Percentiles rank a stretch among this genome's conserved stretches.
Conservation (phyloP, 2,329 filamentous ascomycete species). For the Paraconiothyrium sp. region DNA sequence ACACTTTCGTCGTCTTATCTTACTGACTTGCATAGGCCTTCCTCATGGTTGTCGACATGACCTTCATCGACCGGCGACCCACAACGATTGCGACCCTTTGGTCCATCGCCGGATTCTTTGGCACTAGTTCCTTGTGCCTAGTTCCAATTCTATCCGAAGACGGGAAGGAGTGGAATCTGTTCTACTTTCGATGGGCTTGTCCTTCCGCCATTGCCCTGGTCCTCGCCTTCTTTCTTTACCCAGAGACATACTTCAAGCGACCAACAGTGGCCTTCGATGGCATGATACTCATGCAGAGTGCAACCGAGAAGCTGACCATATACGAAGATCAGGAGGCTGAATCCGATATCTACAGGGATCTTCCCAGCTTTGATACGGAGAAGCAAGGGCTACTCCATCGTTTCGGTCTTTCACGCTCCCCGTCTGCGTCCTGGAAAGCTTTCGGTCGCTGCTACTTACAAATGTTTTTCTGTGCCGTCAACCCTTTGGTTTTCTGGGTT, state of each 20-base stretch:
- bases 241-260: constrained; percentile 55
- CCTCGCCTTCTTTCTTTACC: constrained; percentile 43
- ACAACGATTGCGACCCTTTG: constrained; percentile 47
- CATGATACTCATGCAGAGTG: constrained; percentile 50
- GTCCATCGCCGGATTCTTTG: constrained; percentile 38
- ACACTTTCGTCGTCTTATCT: too few relatives aligned
- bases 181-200: constrained; percentile 46
- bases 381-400: constrained; percentile 25
- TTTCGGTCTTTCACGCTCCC: constrained; percentile 32
- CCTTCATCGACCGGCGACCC: constrained; percentile 52
- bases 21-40: constrained; percentile 37
- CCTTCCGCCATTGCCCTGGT: constrained; percentile 36
- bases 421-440: constrained; percentile 38
- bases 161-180: constrained; percentile 42
- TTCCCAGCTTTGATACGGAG: constrained; percentile 25
- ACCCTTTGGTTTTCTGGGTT: constrained; percentile 46
- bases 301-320: constrained; percentile 51
- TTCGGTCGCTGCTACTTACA: constrained; percentile 37
- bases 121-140: constrained; percentile 34
- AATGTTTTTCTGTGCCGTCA: constrained; percentile 38
- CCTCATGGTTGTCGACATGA: constrained; percentile 51
- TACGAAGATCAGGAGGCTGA: constrained; percentile 47
- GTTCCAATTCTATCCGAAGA: constrained; percentile 41
- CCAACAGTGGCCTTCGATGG: constrained; percentile 55
- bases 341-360: constrained; percentile 36